Evolutionary conservation across 129 eudicot species (phyloP), one percentile per base, ranked within the genome.

Genomic region (Chrysanthemum seticuspe): DNA sequence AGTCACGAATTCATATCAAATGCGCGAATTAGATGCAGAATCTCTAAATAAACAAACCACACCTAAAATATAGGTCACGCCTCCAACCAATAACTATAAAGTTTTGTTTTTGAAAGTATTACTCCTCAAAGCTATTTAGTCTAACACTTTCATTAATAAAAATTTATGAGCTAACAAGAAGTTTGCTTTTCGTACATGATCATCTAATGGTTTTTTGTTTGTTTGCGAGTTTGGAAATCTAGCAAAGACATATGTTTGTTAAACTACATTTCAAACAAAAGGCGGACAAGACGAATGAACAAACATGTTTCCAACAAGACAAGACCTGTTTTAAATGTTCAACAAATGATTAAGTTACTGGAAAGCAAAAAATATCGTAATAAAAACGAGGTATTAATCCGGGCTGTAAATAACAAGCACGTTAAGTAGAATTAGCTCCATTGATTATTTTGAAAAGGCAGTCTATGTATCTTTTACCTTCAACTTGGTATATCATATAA

Each of bases 131-230:
- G 23, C 29, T 12, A 13, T 58, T n/a, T 57, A 19, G 8, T 57
- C 45, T 48, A 12, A 44, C 45, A 58, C 14, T 11, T 5, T 72
- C 34, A 1, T 13, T 58, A 13, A 36, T 72, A 58, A 58, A 58
- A 58, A 54, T 18, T n/a, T 56, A 72, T 44, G 68, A 72, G 58
- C 68, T 13, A 44, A 59, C 68, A 62, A 59, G 11, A 13, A 21
- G 76, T 60, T 61, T 61, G 76, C 29, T 61, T 60, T 60, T 27
- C 40, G 60, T 73, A 73, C 61, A 8, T 73, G 58, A 10, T 59
- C 51, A 47, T 29, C 52, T 59, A 45, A 72, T 72, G 76, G 5
- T 72, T 61, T 59, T 72, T 12, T 23, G 13, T 13, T 72, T 47
- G 15, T 72, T 61, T 45, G 13, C 47, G 10, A 68, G 3, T 52